A percentile compares a stretch with the other conserved stretches of the same genome.
phyloP scores from a whole-genome alignment of 768 basidiomycete species.

The Russula sp. region DNA sequence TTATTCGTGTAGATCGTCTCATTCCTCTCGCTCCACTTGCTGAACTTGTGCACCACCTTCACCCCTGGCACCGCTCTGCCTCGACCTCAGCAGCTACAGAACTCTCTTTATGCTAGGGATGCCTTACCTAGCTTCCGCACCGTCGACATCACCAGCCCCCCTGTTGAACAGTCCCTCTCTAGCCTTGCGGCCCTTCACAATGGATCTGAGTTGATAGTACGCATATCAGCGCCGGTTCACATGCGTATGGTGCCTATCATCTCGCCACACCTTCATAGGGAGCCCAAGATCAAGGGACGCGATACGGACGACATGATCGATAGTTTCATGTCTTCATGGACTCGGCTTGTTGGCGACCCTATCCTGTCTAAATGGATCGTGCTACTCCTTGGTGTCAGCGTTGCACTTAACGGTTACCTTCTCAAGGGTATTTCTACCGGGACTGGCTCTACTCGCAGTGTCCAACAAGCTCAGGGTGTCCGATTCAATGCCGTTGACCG shows the following conservation, averaged over 20 bases:
- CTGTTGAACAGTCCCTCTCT: slow-evolving; percentile 41
- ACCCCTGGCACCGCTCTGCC: slow-evolving; percentile 52
- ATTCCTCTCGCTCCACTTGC: slow-evolving; percentile 84
- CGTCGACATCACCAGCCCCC: slow-evolving; percentile 63
- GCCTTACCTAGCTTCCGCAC: slow-evolving; percentile 33
- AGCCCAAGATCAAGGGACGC: neutral
- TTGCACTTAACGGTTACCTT: slow-evolving; percentile 88
- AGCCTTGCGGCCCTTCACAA: slow-evolving; percentile 30
- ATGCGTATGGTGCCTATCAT: slow-evolving; percentile 39
- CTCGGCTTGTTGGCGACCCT: slow-evolving; percentile 86
- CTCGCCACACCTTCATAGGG: slow-evolving; percentile 21
- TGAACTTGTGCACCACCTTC: slow-evolving; percentile 90
- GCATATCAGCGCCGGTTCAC: slow-evolving; percentile 53
- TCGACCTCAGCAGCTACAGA: slow-evolving; percentile 36
- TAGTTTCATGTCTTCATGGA: slow-evolving; percentile 87
- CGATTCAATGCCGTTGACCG: slow-evolving; percentile 18
- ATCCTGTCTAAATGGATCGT: slow-evolving; percentile 95
- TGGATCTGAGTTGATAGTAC: slow-evolving; percentile 42
- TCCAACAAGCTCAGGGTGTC: slow-evolving; percentile 20
- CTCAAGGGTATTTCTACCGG: slow-evolving; percentile 76
- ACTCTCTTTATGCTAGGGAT: slow-evolving; percentile 23
- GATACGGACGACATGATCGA: slow-evolving; percentile 54
- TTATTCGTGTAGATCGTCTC: slow-evolving; percentile 56
- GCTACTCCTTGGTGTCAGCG: slow-evolving; percentile 73
- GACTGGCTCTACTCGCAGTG: slow-evolving; percentile 27